Conservation (phyloP, 768 basidiomycete genomes). For the Punctularia strigosozonata region DNA sequence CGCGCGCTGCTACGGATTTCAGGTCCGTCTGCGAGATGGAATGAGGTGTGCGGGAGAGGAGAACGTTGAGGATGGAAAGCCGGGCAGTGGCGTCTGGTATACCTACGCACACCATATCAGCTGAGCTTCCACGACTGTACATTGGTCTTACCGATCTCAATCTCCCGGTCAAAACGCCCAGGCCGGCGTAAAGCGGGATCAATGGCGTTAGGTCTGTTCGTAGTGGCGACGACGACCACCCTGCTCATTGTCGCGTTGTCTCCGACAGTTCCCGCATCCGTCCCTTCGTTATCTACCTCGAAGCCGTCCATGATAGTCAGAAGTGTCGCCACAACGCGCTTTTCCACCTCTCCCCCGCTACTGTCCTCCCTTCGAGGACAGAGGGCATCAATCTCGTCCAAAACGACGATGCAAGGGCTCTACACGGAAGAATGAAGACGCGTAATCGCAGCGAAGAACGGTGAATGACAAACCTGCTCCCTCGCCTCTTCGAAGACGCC, state of each 20-base stretch:
- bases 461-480: no score
- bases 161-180: conserved; percentile 88
- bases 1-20: conserved; percentile 53
- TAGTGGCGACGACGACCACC: conserved; percentile 93
- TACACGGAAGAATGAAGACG: no score
- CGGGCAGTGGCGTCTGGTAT: conserved; percentile 84
- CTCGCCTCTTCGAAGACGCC: conserved; percentile 84
- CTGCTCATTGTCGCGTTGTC: no score
- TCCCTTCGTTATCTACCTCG: conserved; percentile 31
- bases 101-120: no score
- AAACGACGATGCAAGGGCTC: conserved; percentile 85
- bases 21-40: conserved; percentile 50
- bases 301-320: conserved; percentile 93
- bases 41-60: conserved; percentile 75
- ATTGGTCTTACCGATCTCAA: conserved; percentile 68
- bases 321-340: conserved; percentile 89
- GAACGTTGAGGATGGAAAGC: conserved; percentile 74
- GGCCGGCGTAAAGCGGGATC: conserved; percentile 87
- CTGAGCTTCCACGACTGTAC: no score
- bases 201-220: conserved; percentile 90
- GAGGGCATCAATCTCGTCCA: conserved; percentile 94
- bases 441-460: no score
- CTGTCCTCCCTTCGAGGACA: conserved; percentile 86
- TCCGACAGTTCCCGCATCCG: conserved; percentile 26
- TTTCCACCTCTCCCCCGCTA: conserved; percentile 90